Base-by-base conservation (phyloP, 768 basidiomycete species). In the Phaeolepiota aurea region DNA sequence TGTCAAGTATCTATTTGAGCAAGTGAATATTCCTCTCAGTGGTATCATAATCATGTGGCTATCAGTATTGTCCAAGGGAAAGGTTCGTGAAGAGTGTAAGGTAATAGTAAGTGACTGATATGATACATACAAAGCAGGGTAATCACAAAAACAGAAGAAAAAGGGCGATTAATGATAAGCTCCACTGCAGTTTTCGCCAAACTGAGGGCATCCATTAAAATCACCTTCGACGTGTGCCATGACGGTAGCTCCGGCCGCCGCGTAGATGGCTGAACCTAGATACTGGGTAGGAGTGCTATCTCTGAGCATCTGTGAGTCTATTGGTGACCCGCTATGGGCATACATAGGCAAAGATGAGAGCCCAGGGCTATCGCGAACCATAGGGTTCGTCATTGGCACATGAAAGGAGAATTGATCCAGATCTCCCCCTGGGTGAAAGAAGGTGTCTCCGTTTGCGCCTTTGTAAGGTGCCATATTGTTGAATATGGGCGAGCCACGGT, bases 371-470 rank as follows among this genome's bases (percentile, higher is more conserved):
- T 53, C 61, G 40, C 50, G 51, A 38, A 56, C 49, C 40, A 55
- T 51, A 7, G 57, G 48, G 20, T 46, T 49, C 22, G 53, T 42
- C 25, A 59, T 46, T 21, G 71, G 68, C 11, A 64, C 60, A 28
- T 63, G 62, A 53, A 74, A 77, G 31, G 58, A 63, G 54, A 78
- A 77, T 18, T 69, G 74, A 41, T 76, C 74, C 22, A 73, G 49
- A 31, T 78, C 75, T 13, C 58, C 54, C 16, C 61, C 52, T 19
- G 54, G 56, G 23, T 63, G 61, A 43, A 67, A 74, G 40, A 70
- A 70, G 1, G 64, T 52, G 11, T 68, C 57, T 10, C 68, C 66
- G 10, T 54, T 45, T 11, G 68, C 61, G 13, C 45, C 50, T 48
- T 72, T 72, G 54, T 54, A 55, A 40, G 51, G 43, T 28, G 46